Base-by-base conservation (phyloP, 2,329 filamentous ascomycete species). In the Aspergillus ochraceoroseus region DNA sequence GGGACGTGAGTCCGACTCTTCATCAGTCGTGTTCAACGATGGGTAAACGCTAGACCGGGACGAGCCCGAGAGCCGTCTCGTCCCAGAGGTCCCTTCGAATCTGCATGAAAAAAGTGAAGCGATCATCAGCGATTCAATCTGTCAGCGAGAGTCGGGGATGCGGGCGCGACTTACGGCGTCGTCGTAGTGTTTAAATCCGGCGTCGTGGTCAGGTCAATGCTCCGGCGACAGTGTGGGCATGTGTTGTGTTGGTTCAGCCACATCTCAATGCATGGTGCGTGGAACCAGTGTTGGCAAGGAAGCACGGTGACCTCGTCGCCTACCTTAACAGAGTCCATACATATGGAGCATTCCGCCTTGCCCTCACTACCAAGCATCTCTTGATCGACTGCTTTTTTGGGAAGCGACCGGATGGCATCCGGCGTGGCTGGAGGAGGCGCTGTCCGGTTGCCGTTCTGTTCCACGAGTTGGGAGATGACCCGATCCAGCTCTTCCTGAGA, bases 221-320 rank as follows among this genome's bases (percentile, higher is more conserved):
- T 55, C 30, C 63, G 62, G 27, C 70, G 63, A 39, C 70, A 73
- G 46, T 73, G 70, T 3, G 90, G 90, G 55, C 90, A 96, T 0
- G 89, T 95, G 55, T 95, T 88, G 64, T 95, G 89, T 64, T 94
- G 85, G 54, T 77, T 79, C 36, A 96, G 68, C 90, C 90, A 96
- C 34, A 85, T 73, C 15, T 80, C 75, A 22, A 92, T 85, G 55
- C 90, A 96, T 17, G 77, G 71, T 43, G 82, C 82, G 57, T 95
- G 90, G 62, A 95, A 96, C 87, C 87, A 95, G 59, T 98, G 92
- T 44, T 80, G 83, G 66, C 92, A 98, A 0, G 88, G 88, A 35
- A 98, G 66, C 31, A 82, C 75, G 0, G 85, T 77, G 4, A 90
- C 86, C 58, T 85, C 80, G 19, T 85, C 80, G 7, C 80, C 84